These are phyloP conservation scores for Fraxinus ornus DNA, from an alignment of 305 asterid genomes.

Conservation along the genomic window DNA sequence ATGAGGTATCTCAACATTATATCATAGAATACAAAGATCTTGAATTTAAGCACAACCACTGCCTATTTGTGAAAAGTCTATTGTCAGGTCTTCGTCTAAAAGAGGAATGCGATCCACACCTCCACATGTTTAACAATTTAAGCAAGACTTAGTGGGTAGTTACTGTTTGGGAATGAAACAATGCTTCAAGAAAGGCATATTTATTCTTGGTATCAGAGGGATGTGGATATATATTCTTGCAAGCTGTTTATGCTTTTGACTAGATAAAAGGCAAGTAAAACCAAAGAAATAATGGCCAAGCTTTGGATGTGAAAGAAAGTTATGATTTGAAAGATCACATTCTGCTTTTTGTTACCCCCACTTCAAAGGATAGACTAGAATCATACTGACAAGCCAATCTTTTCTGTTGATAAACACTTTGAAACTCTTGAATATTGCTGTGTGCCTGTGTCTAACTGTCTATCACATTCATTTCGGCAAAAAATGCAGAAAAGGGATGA, in stretches of 20 bases:
- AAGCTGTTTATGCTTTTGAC: conserved; percentile 30
- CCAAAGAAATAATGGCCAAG: conserved; percentile 24
- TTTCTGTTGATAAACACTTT: conserved; percentile 24
- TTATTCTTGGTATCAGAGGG: background rate
- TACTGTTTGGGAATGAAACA: conserved; percentile 33
- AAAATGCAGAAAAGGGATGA: conserved; percentile 28
- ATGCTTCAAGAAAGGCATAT: conserved; percentile 29
- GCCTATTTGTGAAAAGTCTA: background rate
- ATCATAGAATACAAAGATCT: background rate
- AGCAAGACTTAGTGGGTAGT: background rate
- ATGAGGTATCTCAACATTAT: background rate
- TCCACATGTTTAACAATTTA: background rate
- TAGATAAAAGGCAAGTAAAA: conserved; percentile 11
- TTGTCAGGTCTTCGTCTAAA: background rate
- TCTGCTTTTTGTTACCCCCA: conserved; percentile 37
- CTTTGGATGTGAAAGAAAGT: background rate
- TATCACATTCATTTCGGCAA: conserved; percentile 10
- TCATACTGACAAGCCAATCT: conserved; percentile 15
- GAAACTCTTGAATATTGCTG: background rate
- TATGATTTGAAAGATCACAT: conserved; percentile 6
- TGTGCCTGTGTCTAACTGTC: conserved; percentile 1
- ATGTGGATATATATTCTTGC: conserved; percentile 26
- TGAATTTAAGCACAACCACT: background rate
- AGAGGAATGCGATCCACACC: background rate
- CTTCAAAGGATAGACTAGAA: conserved; percentile 38